Evolutionary conservation across 306 rosid species (phyloP), one percentile per base, ranked within the genome.

Genomic region (Dalbergia cultrata): DNA sequence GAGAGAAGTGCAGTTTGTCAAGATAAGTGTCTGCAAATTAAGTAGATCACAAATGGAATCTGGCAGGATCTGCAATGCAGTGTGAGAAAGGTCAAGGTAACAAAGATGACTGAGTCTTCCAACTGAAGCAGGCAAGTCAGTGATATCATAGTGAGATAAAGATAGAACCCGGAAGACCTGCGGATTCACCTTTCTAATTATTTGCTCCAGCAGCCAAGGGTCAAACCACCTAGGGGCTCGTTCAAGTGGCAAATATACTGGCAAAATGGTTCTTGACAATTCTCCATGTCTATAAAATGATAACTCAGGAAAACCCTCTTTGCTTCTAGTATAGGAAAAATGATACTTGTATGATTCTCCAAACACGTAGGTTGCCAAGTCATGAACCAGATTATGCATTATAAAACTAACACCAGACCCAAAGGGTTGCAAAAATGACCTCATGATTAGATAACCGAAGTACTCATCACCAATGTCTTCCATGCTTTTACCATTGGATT

Each of bases 391-490:
- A 62, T 57, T 66, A 76, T 86, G 88, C 87, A 86, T 76, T 43
- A 67, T 26, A 65, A 79, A 86, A 9, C 66, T 37, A 21, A 33
- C 69, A 67, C 76, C 66, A 53, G 77, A 70, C 34, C 76, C 82
- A 70, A 69, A 85, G 13, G 79, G 73, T 26, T 85, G 76, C 34
- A 85, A 45, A 39, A 85, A 76, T 49, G 85, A 88, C 50, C 80
- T 56, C 74, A 71, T 76, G 57, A 58, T 60, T 13, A 88, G 76
- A 54, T 77, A 86, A 44, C 66, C 64, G 7, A 83, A 80, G 47
- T 82, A 85, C 62, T 80, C 77, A 26, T 72, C 47, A 11, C 87
- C 88, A 49, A 87, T 65, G 10, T 79, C 86, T 76, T 87, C 86
- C 78, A 77, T 13, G 68, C 79, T 79, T 21, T 52, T 72, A 50